Conservation (phyloP, 352 stramenopile genomes). For the Globisporangium okanoganense region DNA sequence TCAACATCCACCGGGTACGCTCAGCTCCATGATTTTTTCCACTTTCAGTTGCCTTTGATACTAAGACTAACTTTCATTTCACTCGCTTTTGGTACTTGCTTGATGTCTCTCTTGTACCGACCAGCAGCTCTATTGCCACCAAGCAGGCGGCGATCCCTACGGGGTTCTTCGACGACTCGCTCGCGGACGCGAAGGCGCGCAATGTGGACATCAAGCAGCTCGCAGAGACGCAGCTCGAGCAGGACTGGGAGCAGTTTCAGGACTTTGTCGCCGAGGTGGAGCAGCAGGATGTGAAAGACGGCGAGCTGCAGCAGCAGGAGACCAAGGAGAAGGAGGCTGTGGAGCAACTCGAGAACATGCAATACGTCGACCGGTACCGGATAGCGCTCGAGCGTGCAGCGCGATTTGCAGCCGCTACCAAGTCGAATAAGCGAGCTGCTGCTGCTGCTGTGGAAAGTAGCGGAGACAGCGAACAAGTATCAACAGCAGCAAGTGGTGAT, state of each 20-base stretch:
- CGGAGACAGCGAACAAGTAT: background rate
- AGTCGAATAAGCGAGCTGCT: slow-evolving; percentile 17
- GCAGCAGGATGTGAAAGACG: slow-evolving; percentile 31
- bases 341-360: slow-evolving; percentile 62
- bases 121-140: background rate
- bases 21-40: background rate
- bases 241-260: slow-evolving; percentile 62
- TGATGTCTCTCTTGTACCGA: no score
- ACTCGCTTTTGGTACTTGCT: no score
- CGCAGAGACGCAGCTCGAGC: slow-evolving; percentile 32
- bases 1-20: background rate
- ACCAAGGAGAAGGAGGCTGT: slow-evolving; percentile 38
- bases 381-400: slow-evolving; percentile 38
- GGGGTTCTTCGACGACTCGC: slow-evolving; percentile 49
- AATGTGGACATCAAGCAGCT: slow-evolving; percentile 45
- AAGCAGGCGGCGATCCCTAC: slow-evolving; percentile 19
- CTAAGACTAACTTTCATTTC: background rate
- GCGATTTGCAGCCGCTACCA: slow-evolving; percentile 16
- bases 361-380: slow-evolving; percentile 62
- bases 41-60: background rate
- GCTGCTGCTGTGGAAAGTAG: background rate
- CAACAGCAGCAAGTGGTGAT: background rate
- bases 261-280: slow-evolving; percentile 58
- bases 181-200: slow-evolving; percentile 45
- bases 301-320: slow-evolving; percentile 32